Percentiles rank a stretch among this genome's conserved stretches.
phyloP scores from a whole-genome alignment of 805 yeast species.

The Clavispora asparagi region DNA sequence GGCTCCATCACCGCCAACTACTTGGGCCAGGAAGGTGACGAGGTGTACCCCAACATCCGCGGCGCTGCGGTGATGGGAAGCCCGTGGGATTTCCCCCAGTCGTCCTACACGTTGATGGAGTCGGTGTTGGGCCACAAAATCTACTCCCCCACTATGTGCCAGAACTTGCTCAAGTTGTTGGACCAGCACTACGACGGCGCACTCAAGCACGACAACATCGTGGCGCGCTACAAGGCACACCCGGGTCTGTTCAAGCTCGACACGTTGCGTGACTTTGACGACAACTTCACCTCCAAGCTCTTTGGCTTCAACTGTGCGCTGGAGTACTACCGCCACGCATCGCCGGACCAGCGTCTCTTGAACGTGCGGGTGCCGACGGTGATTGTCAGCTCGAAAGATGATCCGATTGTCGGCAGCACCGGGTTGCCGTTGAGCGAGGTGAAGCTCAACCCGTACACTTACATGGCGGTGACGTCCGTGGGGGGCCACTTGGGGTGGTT shows the following conservation, averaged over 20 bases:
- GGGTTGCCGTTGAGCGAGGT: conserved; percentile 50
- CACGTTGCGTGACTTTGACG: conserved; percentile 54
- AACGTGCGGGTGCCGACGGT: conserved; percentile 58
- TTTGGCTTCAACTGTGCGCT: conserved; percentile 59
- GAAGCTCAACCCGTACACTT: conserved; percentile 51
- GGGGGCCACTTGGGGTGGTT: conserved; percentile 72
- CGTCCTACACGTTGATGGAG: conserved; percentile 39
- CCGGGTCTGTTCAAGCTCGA: conserved; percentile 29
- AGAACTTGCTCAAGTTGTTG: conserved; percentile 30
- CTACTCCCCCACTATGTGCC: conserved; percentile 41
- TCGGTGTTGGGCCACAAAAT: conserved; percentile 34
- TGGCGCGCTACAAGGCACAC: conserved; percentile 23
- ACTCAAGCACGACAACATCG: conserved; percentile 17
- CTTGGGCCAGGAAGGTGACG: conserved; percentile 56
- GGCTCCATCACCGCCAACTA: conserved; percentile 63
- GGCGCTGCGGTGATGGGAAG: conserved; percentile 59
- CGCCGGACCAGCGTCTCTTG: conserved; percentile 52
- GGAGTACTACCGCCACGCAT: conserved; percentile 62
- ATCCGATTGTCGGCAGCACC: conserved; percentile 56
- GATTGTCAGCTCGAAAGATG: conserved; percentile 59
- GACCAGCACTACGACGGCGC: conserved; percentile 26
- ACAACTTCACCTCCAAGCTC: conserved; percentile 52
- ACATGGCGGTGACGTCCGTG: conserved; percentile 51
- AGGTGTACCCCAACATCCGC: conserved; percentile 44
- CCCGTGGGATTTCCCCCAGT: conserved; percentile 69